These are phyloP conservation scores for Hanseniaspora mollemarum DNA, from an alignment of 805 yeast genomes.

Conservation along the genomic window DNA sequence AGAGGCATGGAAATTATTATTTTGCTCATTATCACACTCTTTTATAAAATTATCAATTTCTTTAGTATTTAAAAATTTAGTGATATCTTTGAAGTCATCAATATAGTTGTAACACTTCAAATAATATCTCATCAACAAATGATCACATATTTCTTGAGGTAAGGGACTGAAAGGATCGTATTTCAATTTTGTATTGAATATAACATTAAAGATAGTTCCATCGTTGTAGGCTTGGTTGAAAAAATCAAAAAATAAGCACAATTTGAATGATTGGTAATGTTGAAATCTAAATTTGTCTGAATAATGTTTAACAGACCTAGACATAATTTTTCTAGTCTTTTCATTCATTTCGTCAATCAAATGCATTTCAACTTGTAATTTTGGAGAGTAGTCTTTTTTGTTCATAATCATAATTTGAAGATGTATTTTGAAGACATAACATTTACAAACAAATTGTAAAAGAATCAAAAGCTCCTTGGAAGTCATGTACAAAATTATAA, in stretches of 20 bases:
- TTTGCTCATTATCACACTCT: background rate
- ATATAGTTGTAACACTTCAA: slow-evolving; percentile 8
- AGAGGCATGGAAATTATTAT: background rate
- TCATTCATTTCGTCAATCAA: slow-evolving; percentile 7
- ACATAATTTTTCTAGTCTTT: slow-evolving; percentile 1
- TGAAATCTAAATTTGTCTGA: slow-evolving; percentile 7
- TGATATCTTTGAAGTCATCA: background rate
- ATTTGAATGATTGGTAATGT: slow-evolving; percentile 13
- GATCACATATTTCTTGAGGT: background rate
- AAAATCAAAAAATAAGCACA: slow-evolving; percentile 15
- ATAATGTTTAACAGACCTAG: background rate
- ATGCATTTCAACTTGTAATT: slow-evolving; percentile 1
- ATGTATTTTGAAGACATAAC: slow-evolving; percentile 4
- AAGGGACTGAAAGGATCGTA: slow-evolving; percentile 6
- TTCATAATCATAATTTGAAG: slow-evolving; percentile 4
- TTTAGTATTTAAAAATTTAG: background rate
- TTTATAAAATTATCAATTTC: background rate
- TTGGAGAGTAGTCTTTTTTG: slow-evolving; percentile 1
- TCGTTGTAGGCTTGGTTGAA: background rate
- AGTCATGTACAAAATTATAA: background rate
- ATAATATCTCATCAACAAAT: background rate
- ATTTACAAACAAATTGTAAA: slow-evolving; percentile 9
- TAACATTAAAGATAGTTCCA: slow-evolving; percentile 8
- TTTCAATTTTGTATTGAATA: slow-evolving; percentile 1
- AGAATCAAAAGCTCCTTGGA: slow-evolving; percentile 1